Conservation (phyloP, 2,329 filamentous ascomycete genomes). For the Alternaria sp. region DNA sequence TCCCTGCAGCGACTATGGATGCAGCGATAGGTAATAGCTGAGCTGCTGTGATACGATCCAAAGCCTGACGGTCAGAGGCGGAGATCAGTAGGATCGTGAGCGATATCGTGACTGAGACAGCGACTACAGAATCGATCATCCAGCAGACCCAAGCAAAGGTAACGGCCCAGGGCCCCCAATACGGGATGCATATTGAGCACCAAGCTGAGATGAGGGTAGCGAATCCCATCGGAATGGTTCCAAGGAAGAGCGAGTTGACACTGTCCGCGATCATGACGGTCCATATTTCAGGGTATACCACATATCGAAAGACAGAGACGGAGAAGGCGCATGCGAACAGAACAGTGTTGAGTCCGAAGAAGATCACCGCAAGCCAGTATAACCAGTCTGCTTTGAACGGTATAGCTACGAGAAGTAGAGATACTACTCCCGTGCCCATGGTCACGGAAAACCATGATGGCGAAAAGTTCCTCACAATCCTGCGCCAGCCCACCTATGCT, state of each 20-base stretch:
- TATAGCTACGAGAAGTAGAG: constrained; percentile 66
- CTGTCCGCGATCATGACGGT: constrained; percentile 69
- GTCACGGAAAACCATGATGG: constrained; percentile 48
- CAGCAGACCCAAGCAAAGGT: constrained; percentile 57
- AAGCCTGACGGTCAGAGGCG: constrained; percentile 34
- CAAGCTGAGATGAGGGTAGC: constrained; percentile 72
- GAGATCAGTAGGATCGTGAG: constrained; percentile 64
- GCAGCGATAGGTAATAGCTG: constrained; percentile 72
- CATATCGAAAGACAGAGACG: constrained; percentile 66
- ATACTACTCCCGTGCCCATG: constrained; percentile 72
- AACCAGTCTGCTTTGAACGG: constrained; percentile 67
- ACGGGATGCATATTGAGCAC: constrained; percentile 63
- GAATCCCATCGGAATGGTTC: constrained; percentile 71
- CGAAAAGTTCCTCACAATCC: constrained; percentile 46
- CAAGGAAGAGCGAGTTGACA: constrained; percentile 71
- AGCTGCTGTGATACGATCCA: constrained; percentile 64
- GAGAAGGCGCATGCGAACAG: constrained; percentile 63
- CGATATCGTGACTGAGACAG: constrained; percentile 51
- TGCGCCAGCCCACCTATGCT: constrained; percentile 41
- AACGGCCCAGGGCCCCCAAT: constrained; percentile 65
- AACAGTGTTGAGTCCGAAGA: constrained; percentile 66
- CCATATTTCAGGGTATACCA: constrained; percentile 70
- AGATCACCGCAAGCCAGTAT: constrained; percentile 63
- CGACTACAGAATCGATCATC: constrained; percentile 57
- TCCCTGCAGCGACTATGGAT: constrained; percentile 68